These are phyloP conservation scores for Trametes meyenii DNA, from an alignment of 768 basidiomycete species.

Conservation along the genomic window DNA sequence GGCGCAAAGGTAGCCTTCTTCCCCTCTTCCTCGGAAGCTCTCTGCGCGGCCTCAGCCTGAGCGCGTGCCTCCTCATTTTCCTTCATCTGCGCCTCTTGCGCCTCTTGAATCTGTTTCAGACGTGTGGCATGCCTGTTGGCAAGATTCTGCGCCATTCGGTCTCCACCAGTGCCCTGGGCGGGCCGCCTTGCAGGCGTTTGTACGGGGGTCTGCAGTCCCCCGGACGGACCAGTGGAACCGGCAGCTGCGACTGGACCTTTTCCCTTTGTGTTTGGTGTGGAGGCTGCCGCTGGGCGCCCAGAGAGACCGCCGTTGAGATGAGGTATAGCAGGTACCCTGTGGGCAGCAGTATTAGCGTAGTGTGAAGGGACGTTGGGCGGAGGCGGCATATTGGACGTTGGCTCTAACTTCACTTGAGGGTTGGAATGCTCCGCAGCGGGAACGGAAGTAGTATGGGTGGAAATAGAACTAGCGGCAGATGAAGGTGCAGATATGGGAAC, in stretches of 20 bases:
- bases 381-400: slow-evolving; percentile 15
- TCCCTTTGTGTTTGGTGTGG: slow-evolving; percentile 20
- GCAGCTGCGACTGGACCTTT: slow-evolving; percentile 2
- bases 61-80: slow-evolving; percentile 9
- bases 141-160: slow-evolving; percentile 9
- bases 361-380: slow-evolving; percentile 42
- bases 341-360: slow-evolving; percentile 22
- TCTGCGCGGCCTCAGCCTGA: not conserved
- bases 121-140: slow-evolving; percentile 9
- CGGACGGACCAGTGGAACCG: not conserved
- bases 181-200: slow-evolving; percentile 34
- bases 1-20: slow-evolving; percentile 19
- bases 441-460: slow-evolving; percentile 1
- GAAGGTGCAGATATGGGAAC: not conserved
- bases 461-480: slow-evolving; percentile 14
- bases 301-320: slow-evolving; percentile 1
- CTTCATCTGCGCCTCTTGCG: slow-evolving; percentile 14
- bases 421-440: slow-evolving; percentile 2
- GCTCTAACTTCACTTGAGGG: slow-evolving; percentile 18
- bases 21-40: not conserved
- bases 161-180: not conserved
- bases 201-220: slow-evolving; percentile 38
- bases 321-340: slow-evolving; percentile 11
- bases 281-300: slow-evolving; percentile 8
- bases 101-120: slow-evolving; percentile 15